Conservation (phyloP, 257 asterid genomes). For the Solanum neorickii region DNA sequence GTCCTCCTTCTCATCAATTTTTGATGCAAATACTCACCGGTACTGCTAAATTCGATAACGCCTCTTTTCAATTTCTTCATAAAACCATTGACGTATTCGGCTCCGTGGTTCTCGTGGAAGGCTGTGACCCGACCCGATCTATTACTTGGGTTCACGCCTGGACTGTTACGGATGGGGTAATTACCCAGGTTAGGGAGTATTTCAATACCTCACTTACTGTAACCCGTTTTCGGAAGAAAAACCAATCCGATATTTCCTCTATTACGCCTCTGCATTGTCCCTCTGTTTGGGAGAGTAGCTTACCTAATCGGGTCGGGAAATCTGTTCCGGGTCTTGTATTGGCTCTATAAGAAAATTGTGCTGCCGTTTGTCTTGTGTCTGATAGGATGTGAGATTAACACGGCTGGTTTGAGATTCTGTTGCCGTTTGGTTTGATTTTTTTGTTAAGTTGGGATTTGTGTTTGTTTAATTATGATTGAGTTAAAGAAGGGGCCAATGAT, state of each 20-base stretch:
- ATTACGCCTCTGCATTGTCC: constrained; percentile 46
- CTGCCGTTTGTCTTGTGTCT: not conserved
- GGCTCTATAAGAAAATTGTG: constrained; percentile 31
- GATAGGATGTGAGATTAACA: not conserved
- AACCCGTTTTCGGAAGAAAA: constrained; percentile 41
- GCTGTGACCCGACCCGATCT: constrained; percentile 46
- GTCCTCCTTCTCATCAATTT: constrained; percentile 94
- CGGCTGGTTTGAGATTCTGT: not conserved
- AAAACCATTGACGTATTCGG: constrained; percentile 66
- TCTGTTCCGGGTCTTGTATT: constrained; percentile 88
- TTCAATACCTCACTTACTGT: constrained; percentile 91
- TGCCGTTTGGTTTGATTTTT: constrained; percentile 6
- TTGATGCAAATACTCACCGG: constrained; percentile 98
- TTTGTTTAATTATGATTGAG: not conserved
- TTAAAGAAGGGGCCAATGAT: constrained; percentile 20
- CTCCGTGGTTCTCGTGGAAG: constrained; percentile 74
- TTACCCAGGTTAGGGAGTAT: constrained; percentile 91
- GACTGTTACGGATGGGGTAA: constrained; percentile 92
- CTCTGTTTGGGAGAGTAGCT: constrained; percentile 81
- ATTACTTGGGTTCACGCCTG: constrained; percentile 98
- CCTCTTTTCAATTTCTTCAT: constrained; percentile 49
- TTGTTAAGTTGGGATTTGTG: not conserved
- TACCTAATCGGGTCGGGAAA: constrained; percentile 69
- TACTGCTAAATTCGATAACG: constrained; percentile 19
- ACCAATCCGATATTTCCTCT: constrained; percentile 7